Percentiles rank a stretch among this genome's conserved stretches.
phyloP scores from a whole-genome alignment of 345 rosid genomes.

The Pseudoturritis turrita region DNA sequence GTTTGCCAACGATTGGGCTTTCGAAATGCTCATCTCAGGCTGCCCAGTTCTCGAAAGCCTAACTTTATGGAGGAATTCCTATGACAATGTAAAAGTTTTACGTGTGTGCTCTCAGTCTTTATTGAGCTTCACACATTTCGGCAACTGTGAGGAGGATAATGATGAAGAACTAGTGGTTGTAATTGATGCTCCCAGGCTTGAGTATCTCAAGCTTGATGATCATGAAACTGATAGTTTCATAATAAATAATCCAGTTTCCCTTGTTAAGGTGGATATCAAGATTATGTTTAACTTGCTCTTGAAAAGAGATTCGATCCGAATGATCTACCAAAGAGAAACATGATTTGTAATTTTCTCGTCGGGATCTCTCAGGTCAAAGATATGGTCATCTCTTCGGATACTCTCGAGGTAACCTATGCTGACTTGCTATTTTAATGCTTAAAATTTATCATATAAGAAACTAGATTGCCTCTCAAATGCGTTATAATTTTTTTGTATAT shows the following conservation, averaged over 20 bases:
- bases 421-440: background rate
- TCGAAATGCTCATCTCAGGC: constrained; percentile 1
- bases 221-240: background rate
- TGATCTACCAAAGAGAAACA: background rate
- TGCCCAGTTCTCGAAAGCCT: background rate
- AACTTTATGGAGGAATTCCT: background rate
- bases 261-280: background rate
- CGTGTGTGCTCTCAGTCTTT: constrained; percentile 12
- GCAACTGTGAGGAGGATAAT: background rate
- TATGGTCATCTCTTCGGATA: background rate
- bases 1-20: background rate
- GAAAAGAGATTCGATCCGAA: background rate
- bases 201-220: background rate
- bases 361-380: background rate
- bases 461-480: no score
- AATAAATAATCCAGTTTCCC: background rate
- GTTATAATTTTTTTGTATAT: no score
- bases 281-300: background rate
- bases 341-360: background rate
- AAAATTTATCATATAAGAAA: background rate
- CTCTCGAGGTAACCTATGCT: constrained; percentile 3
- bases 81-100: background rate
- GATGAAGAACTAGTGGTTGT: background rate
- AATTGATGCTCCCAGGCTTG: constrained; percentile 8
- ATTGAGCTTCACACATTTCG: background rate